Conservation (phyloP, 1,284 basidiomycete genomes). For the Coniferiporia weirii region DNA sequence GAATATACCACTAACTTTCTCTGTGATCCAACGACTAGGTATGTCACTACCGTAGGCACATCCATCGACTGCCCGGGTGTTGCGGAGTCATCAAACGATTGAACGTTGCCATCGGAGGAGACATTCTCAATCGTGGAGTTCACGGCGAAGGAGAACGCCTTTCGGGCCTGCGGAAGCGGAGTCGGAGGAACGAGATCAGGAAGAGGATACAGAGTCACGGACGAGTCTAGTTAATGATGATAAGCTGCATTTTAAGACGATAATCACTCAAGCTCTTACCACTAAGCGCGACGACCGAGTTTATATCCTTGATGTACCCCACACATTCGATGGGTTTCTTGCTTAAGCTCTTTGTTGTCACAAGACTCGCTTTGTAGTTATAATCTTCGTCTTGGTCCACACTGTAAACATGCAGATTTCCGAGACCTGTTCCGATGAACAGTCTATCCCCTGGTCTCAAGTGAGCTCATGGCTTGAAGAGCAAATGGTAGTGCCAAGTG, state of each 20-base stretch:
- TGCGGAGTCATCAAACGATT: constrained; percentile 12
- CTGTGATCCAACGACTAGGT: constrained; percentile 80
- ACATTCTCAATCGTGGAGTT: constrained; percentile 56
- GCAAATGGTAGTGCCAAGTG: neutral
- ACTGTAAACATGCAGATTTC: constrained; percentile 63
- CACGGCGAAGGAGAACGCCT: constrained; percentile 76
- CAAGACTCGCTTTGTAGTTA: constrained; percentile 39
- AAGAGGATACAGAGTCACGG: constrained; percentile 58
- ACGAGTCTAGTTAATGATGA: constrained; percentile 44
- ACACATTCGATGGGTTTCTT: constrained; percentile 81
- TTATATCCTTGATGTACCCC: constrained; percentile 77
- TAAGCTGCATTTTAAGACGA: neutral
- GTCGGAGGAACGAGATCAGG: constrained; percentile 66
- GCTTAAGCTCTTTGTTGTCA: constrained; percentile 64
- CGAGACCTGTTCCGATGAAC: constrained; percentile 71
- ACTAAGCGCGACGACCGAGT: constrained; percentile 76
- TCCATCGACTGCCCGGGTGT: constrained; percentile 30
- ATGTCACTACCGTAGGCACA: constrained; percentile 63
- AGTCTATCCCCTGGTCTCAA: constrained; percentile 57
- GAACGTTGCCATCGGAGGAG: constrained; percentile 22
- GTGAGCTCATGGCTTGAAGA: constrained; percentile 10
- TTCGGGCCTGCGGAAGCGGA: constrained; percentile 66
- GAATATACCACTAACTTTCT: constrained; percentile 81
- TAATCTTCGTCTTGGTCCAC: constrained; percentile 38
- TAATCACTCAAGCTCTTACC: constrained; percentile 44